Evolutionary conservation across 2,329 filamentous ascomycete genomes (phyloP).

Genomic region (Stagonosporopsis tanaceti): DNA sequence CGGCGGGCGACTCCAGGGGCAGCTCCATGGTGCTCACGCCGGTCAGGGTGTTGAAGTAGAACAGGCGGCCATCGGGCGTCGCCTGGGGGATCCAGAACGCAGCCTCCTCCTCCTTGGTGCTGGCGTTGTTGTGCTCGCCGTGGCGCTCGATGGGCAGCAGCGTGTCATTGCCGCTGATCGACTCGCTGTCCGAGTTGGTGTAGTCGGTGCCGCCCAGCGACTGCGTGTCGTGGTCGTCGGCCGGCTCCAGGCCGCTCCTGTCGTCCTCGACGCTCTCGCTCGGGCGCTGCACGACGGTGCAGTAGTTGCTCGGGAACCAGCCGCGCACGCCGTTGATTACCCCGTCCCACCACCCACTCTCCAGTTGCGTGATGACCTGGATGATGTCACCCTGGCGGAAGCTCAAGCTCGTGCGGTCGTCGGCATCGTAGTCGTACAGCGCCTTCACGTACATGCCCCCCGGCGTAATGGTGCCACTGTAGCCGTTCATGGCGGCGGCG

Average conservation of each 20-base stretch:
- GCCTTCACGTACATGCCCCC: constrained; percentile 86
- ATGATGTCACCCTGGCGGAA: constrained; percentile 98
- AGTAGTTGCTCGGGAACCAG: constrained; percentile 99
- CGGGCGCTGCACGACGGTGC: constrained; percentile 79
- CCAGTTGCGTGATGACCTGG: constrained; percentile 96
- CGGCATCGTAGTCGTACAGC: constrained; percentile 93
- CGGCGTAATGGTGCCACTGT: constrained; percentile 59
- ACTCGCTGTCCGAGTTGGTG: constrained; percentile 57
- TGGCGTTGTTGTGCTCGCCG: constrained; percentile 51
- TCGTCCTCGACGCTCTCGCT: constrained; percentile 75
- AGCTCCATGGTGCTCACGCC: constrained; percentile 94
- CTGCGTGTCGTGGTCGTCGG: constrained; percentile 53
- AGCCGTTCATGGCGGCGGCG: constrained; percentile 57
- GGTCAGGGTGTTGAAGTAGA: constrained; percentile 98
- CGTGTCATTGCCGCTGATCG: constrained; percentile 49
- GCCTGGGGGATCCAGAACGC: constrained; percentile 99
- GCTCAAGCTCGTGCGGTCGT: constrained; percentile 95
- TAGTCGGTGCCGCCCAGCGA: constrained; percentile 53
- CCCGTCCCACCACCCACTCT: constrained; percentile 99
- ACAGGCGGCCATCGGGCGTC: constrained; percentile 88
- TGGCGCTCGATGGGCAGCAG: constrained; percentile 71
- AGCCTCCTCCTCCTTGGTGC: constrained; percentile 78
- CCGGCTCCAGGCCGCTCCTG: constrained; percentile 61
- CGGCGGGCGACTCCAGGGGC: constrained; percentile 87
- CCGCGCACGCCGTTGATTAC: constrained; percentile 96